Percentiles rank a stretch among this genome's conserved stretches.
Conservation (phyloP, 768 basidiomycete genomes). For the Lactifluus subvellereus region DNA sequence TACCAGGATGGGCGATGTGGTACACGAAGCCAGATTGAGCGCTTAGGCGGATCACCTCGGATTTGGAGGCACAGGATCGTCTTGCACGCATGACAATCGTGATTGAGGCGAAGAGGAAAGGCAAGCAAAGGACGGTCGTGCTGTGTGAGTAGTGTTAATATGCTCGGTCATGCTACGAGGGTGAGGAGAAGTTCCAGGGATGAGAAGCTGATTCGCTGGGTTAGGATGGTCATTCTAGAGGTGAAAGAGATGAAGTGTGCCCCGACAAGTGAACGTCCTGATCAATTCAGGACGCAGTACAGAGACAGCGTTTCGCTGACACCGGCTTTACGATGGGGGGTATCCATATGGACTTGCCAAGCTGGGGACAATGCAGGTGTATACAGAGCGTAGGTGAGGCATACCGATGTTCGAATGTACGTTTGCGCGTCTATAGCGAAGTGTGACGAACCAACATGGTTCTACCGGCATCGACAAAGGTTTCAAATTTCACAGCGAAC, state of each 20-base stretch:
- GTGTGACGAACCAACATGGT: background rate
- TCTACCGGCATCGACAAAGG: background rate
- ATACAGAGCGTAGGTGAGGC: background rate
- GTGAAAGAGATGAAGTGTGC: background rate
- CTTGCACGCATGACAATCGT: background rate
- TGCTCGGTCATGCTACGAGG: background rate
- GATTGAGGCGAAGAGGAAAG: background rate
- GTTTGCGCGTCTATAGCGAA: background rate
- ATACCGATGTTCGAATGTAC: background rate
- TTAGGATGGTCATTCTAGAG: background rate
- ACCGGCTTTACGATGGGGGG: constrained; percentile 1
- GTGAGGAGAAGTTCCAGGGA: background rate
- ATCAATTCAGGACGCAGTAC: background rate
- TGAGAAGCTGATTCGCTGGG: background rate
- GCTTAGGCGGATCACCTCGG: too few species aligned
- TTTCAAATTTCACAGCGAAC: background rate
- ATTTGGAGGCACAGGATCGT: too few species aligned
- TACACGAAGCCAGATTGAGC: background rate
- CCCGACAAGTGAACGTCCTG: background rate
- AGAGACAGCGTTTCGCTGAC: background rate
- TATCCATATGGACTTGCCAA: constrained; percentile 1
- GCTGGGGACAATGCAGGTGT: background rate
- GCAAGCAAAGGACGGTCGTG: background rate
- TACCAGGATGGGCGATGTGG: background rate
- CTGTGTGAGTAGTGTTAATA: background rate